A percentile compares a stretch with the other conserved stretches of the same genome.
phyloP scores from a whole-genome alignment of 331 rosid species.

The Quercus tomentella region DNA sequence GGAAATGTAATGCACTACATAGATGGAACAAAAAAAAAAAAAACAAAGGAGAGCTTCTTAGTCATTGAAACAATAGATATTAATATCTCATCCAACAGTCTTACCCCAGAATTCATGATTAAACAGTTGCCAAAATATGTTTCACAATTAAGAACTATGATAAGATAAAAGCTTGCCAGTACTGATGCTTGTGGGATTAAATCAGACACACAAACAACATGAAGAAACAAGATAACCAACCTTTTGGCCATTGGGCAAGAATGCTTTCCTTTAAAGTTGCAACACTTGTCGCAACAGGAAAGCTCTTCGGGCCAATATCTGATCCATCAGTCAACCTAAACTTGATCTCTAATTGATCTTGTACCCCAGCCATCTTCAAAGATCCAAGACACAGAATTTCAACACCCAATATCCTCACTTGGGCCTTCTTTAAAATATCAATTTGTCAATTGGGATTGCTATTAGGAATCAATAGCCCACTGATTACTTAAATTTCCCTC shows the following conservation, averaged over 20 bases:
- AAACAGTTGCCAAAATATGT: neutral
- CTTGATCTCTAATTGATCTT: conserved; percentile 92
- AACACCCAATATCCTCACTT: conserved; percentile 24
- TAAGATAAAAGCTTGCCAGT: neutral
- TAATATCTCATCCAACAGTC: neutral
- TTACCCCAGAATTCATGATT: neutral
- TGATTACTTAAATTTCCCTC: conserved; percentile 30
- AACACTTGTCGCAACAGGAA: conserved; percentile 84
- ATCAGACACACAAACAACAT: conserved; percentile 2
- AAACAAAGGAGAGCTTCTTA: neutral
- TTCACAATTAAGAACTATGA: neutral
- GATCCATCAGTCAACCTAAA: conserved; percentile 88
- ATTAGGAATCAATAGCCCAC: conserved; percentile 17
- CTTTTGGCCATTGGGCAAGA: conserved; percentile 98
- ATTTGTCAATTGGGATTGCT: conserved; percentile 1
- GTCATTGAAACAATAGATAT: neutral
- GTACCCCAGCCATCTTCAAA: conserved; percentile 68
- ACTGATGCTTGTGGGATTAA: neutral
- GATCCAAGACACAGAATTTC: conserved; percentile 20
- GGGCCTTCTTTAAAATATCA: conserved; percentile 4
- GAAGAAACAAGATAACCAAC: conserved; percentile 28
- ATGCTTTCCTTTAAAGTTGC: conserved; percentile 79
- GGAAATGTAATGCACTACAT: neutral
- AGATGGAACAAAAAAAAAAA: neutral
- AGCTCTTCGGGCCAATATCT: conserved; percentile 90